Base-by-base conservation (phyloP, 257 asterid species). In the Ocimum tenuiflorum region DNA sequence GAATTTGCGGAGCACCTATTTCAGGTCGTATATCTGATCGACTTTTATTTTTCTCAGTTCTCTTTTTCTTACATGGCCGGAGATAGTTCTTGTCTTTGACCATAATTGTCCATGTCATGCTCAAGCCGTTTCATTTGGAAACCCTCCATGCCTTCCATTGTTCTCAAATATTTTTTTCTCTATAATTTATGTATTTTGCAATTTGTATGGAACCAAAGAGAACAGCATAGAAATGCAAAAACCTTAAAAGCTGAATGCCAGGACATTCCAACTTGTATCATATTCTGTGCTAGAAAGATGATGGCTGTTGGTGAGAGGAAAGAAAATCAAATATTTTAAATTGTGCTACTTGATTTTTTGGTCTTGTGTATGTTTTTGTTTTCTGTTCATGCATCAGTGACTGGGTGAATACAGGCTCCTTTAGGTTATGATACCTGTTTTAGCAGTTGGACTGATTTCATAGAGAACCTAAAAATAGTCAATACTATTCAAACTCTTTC, bases 1-100 rank as follows among this genome's bases (percentile, higher is more conserved):
- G 83, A 85, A 69, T 81, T 84, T 75, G 84, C 96, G 13, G 96
- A 92, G 55, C 80, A 78, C 56, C 69, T 89, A 63, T 87, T 87
- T 75, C 86, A 89, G 91, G 99, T 86, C 69, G 35, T 70, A 56
- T 58, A 49, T 38, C 38, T 18, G 42, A 49, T 54, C 49, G 60
- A 29, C 2, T 61, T 12, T 58, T 63, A 15, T 4, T 12, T 42
- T 65, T 71, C 33, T 57, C 9, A 3, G 14, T 24, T 23, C 27
- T n/a, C 52, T 29, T 17, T 24, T 38, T n/a, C 17, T 19, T 18
- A 52, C 3, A 53, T 53, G 69, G 18, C 31, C 3, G 50, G 23
- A 3, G 48, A 9, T 35, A 6, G 20, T 52, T 62, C 29, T 27
- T 29, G 18, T 42, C 4, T 47, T 17, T 50, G 43, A 24, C 2